Conservation (phyloP, 768 basidiomycete genomes). For the Boletus subcaerulescens region DNA sequence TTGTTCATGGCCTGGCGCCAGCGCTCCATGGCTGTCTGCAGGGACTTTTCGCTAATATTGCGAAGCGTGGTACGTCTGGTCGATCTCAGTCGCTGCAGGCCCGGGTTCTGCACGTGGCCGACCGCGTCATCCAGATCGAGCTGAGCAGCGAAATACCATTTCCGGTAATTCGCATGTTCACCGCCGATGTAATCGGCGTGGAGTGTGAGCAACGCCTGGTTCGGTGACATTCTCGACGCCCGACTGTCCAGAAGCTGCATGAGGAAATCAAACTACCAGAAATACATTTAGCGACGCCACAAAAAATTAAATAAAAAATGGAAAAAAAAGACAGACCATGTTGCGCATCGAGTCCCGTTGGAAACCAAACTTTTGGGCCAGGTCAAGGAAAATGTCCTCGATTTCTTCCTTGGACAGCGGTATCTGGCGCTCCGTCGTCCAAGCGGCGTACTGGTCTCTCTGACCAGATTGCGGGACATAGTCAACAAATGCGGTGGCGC, state of each 20-base stretch:
- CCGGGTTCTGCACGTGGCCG: slow-evolving; percentile 88
- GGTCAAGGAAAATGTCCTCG: slow-evolving; percentile 95
- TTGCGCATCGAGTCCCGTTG: slow-evolving; percentile 94
- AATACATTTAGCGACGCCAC: slow-evolving; percentile 8
- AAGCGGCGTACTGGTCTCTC: slow-evolving; percentile 90
- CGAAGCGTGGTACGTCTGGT: slow-evolving; percentile 59
- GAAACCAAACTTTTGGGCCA: slow-evolving; percentile 98
- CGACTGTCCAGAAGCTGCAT: slow-evolving; percentile 98
- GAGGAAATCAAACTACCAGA: slow-evolving; percentile 82
- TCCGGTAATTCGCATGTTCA: slow-evolving; percentile 97
- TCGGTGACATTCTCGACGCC: slow-evolving; percentile 95
- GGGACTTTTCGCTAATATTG: slow-evolving; percentile 55
- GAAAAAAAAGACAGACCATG: slow-evolving; percentile 58
- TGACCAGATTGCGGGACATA: slow-evolving; percentile 51
- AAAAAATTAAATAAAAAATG: not conserved
- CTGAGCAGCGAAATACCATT: slow-evolving; percentile 99
- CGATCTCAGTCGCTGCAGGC: slow-evolving; percentile 78
- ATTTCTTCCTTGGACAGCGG: slow-evolving; percentile 99
- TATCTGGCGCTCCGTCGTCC: slow-evolving; percentile 88
- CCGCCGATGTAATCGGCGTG: slow-evolving; percentile 99
- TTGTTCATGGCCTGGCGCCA: slow-evolving; percentile 99
- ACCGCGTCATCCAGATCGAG: slow-evolving; percentile 98
- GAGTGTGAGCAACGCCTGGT: slow-evolving; percentile 90
- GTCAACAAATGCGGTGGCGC: slow-evolving; percentile 69
- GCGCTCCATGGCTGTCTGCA: slow-evolving; percentile 82